These are phyloP conservation scores for Coccomyxa sp. DNA, from an alignment of 139 green algal species.

Conservation along the genomic window DNA sequence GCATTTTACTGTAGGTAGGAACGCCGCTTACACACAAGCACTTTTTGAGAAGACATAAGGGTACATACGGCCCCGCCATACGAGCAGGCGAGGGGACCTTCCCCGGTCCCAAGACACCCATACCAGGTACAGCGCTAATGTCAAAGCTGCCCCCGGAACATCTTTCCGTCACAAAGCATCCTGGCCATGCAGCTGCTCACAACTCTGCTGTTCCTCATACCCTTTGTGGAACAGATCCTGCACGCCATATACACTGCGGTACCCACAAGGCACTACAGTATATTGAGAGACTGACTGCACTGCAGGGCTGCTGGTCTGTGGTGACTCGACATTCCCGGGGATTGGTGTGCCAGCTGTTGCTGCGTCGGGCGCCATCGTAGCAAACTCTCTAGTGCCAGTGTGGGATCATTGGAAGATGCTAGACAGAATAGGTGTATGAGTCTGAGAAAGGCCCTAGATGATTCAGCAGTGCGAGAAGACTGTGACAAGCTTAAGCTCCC, in stretches of 20 bases:
- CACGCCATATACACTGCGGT: too few species aligned
- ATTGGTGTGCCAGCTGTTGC: conserved; percentile 78
- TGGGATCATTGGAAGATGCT: conserved; percentile 62
- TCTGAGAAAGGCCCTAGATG: not conserved
- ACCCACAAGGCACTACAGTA: too few species aligned
- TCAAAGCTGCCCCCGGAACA: too few species aligned
- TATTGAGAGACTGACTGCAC: too few species aligned
- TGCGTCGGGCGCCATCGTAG: conserved; percentile 59
- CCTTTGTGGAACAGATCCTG: too few species aligned
- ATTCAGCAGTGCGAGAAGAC: too few species aligned
- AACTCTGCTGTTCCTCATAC: too few species aligned
- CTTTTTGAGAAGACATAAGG: conserved; percentile 77
- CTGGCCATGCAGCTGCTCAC: too few species aligned
- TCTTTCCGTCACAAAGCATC: too few species aligned
- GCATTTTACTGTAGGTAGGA: conserved; percentile 49
- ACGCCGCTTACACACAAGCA: conserved; percentile 91
- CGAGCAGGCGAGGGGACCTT: conserved; percentile 47
- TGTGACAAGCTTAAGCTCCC: too few species aligned
- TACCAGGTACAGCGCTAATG: conserved; percentile 26
- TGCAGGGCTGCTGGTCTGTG: conserved; percentile 54
- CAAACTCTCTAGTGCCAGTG: conserved; percentile 70
- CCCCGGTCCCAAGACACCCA: conserved; percentile 47
- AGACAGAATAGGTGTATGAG: conserved; percentile 16
- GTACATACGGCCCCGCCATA: conserved; percentile 78
- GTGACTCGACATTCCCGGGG: conserved; percentile 73